Evolutionary conservation across 2,329 filamentous ascomycete species (phyloP), one percentile per base, ranked within the genome.

Genomic region (Penicillium sp.): DNA sequence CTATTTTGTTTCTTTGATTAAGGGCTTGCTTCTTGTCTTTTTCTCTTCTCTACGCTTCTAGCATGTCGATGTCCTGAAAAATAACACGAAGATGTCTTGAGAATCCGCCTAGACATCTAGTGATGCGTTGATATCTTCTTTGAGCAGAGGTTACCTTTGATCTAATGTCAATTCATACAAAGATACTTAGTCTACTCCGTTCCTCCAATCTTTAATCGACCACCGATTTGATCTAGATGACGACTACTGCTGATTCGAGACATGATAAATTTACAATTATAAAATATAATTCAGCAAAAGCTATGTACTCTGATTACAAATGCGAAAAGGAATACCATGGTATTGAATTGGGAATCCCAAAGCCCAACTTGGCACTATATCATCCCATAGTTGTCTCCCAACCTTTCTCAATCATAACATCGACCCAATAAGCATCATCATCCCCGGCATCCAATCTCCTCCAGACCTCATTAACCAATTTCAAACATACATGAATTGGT

Each of bases 391-490:
- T 79, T 15, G 81, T 84, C 67, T 84, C 80, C 80, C 81, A 84
- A 9, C 80, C 78, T 57, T 81, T 82, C 67, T 84, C 81, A 62
- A 82, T 80, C 78, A 83, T 81, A 6, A 84, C 77, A 65, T 84
- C 81, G 63, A 84, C 77, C 82, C 82, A 84, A 67, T 83, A 84
- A 4, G 77, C 73, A 29, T 80, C 73, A 7, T 55, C 15, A 15
- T 76, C 72, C 0, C 79, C 80, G 2, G 73, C 73, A 67, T 85
- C 82, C 64, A 82, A 75, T 53, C 78, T 72, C 46, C 73, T 71
- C 82, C 82, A 84, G 0, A 81, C 80, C 68, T 83, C 81, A 56
- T 78, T 76, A 35, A 84, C 78, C 12, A 84, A 70, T 40, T 78
- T 73, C 15, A 83, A 69, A 66, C 81, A 81, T 29, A 79, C 77